Base-by-base conservation (phyloP, 2,329 filamentous ascomycete species). In the Triangularia verruculosa region DNA sequence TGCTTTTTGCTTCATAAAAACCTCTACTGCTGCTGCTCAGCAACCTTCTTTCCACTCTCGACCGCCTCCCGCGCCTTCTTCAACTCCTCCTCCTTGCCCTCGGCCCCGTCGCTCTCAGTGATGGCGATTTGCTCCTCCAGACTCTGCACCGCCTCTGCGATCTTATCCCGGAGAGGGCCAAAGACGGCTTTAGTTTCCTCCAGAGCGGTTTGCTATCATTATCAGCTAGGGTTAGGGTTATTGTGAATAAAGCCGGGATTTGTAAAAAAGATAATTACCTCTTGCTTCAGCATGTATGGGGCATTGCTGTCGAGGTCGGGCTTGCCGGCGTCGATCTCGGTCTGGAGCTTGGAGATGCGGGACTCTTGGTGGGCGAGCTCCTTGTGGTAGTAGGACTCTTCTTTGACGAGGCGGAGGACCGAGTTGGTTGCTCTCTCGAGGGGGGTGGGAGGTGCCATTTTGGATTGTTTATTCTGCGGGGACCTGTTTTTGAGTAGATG, bases 181-280 rank as follows among this genome's bases (percentile, higher is more conserved):
- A 98, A 90, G 27, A 98, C 86, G 62, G 88, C 90, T 74, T 90
- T 90, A 8, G 95, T 98, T 79, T 99, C 91, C 68, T 93, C 87
- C n/a, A 93, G 80, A 22, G 91, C 93, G 80, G 86, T 85, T 78
- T 86, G 85, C 93, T 97, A 71, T 25, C n/a, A 27, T 55, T 24
- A 25, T n/a, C n/a, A n/a, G n/a, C n/a, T n/a, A 59, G 62, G 58
- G 67, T 71, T 70, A 71, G 67, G 64, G 66, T 66, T 65, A n/a
- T 27, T n/a, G 13, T 20, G 30, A 8, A 30, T 27, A 9, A 32
- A 9, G 15, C 17, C 22, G 5, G 39, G 51, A 17, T 52, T 62
- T 11, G 52, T 55, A 17, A 57, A 55, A 1, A 51, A n/a, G 39
- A 12, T 47, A 57, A 72, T 83, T 76, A 96, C 95, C 85, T 97